These are phyloP conservation scores for Gillenia trifoliata DNA, from an alignment of 306 rosid species.

Conservation along the genomic window DNA sequence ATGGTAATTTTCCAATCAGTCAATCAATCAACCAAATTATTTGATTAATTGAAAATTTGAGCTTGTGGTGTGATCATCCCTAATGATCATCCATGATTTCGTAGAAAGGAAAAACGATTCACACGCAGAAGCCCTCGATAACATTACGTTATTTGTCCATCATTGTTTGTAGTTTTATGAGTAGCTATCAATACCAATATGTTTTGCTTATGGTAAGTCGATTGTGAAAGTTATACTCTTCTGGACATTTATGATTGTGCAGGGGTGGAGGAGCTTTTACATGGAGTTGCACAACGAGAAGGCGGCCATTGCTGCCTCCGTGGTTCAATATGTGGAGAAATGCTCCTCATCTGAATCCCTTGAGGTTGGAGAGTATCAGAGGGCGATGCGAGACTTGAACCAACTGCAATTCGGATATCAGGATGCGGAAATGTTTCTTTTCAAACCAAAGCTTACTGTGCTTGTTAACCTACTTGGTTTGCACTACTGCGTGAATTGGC, in stretches of 20 bases:
- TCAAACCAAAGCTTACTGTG: conserved; percentile 49
- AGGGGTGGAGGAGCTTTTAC: conserved; percentile 76
- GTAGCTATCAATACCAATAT: too few species aligned
- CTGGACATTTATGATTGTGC: neutral
- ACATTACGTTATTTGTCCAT: too few species aligned
- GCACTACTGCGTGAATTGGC: conserved; percentile 53
- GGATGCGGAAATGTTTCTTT: conserved; percentile 58
- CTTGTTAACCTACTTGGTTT: conserved; percentile 70
- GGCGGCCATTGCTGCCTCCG: conserved; percentile 37
- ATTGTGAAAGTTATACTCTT: too few species aligned
- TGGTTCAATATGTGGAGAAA: conserved; percentile 46
- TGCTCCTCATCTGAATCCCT: conserved; percentile 37
- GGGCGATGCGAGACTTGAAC: conserved; percentile 41
- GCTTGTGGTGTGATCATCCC: neutral
- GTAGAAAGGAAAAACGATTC: neutral
- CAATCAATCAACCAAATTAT: neutral
- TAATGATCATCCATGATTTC: neutral
- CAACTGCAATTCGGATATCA: conserved; percentile 52
- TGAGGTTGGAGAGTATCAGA: conserved; percentile 63
- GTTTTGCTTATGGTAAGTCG: too few species aligned
- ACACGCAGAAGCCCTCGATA: too few species aligned
- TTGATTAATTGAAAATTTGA: neutral
- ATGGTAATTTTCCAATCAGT: conserved; percentile 35
- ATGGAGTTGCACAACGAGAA: conserved; percentile 52
- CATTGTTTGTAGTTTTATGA: too few species aligned